Evolutionary conservation across 1,139 yeast genomes (phyloP), one percentile per base, ranked within the genome.

Genomic region (Komagataea norvegica): DNA sequence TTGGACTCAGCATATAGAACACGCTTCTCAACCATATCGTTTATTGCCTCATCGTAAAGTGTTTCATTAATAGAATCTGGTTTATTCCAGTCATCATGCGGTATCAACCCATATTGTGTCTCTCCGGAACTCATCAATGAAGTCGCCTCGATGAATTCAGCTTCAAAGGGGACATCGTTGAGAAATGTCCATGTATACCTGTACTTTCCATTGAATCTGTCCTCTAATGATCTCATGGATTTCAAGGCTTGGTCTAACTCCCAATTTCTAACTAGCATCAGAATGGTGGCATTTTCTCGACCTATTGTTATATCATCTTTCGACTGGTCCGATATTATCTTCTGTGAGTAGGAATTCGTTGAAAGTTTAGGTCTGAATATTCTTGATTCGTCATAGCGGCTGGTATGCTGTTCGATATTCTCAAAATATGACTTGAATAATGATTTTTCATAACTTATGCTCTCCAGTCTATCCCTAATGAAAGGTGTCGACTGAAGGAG

Each of bases 181-280:
- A 89, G 58, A 52, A 89, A 88, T 2, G 87, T 82, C 96, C 96
- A 89, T 6, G 95, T 91, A 52, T 82, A 83, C 38, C 76, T 69
- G 51, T 69, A 82, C 61, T 78, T 70, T 40, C 68, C 72, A 52
- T 82, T 81, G 57, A 82, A 82, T 41, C 82, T 70, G 41, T 82
- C 77, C 52, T 82, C 89, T 26, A 83, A 65, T 25, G 75, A 67
- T 41, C 88, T 67, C 64, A 84, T 82, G 2, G 89, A 70, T 46
- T 69, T 66, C 39, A 82, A 61, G 11, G 87, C 82, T 3, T 74
- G 78, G 33, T 66, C 69, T 24, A 84, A 59, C 57, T 84, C 95
- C 45, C 65, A 60, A 57, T 84, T 84, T 26, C 74, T 62, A 22
- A 89, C 91, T 29, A 88, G 70, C 74, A 87, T 81, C 37, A 82